Evolutionary conservation across 805 yeast genomes (phyloP).

Genomic region (Wickerhamomyces chambardii): DNA sequence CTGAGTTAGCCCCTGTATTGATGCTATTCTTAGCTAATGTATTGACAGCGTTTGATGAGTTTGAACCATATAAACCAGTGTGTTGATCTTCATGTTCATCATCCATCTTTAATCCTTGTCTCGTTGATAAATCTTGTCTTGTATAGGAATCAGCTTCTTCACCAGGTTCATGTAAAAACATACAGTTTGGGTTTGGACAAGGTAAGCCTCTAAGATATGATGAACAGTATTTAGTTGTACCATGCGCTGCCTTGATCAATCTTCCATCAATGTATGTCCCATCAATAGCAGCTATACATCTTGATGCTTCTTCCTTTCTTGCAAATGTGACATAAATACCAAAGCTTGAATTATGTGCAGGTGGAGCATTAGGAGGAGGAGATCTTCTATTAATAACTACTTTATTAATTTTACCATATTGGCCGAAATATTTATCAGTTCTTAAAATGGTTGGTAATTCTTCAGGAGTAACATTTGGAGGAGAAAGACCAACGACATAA

Average conservation of each 20-base stretch:
- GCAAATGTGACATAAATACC: slow-evolving; percentile 96
- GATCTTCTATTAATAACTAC: slow-evolving; percentile 84
- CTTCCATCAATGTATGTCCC: slow-evolving; percentile 92
- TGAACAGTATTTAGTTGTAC: slow-evolving; percentile 98
- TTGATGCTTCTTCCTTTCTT: slow-evolving; percentile 89
- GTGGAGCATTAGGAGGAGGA: slow-evolving; percentile 22
- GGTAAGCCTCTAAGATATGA: slow-evolving; percentile 90
- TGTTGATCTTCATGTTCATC: slow-evolving; percentile 20
- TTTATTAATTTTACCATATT: slow-evolving; percentile 91
- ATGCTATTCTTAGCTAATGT: too few relatives aligned
- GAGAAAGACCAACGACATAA: slow-evolving; percentile 91
- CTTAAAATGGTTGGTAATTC: slow-evolving; percentile 75
- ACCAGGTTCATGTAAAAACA: slow-evolving; percentile 98
- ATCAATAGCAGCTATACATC: slow-evolving; percentile 85
- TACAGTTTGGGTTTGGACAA: slow-evolving; percentile 97
- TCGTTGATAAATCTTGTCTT: slow-evolving; percentile 76
- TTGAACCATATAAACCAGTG: slow-evolving; percentile 15
- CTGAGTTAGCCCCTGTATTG: too few relatives aligned
- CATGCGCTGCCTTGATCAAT: slow-evolving; percentile 88
- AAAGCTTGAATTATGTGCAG: slow-evolving; percentile 52
- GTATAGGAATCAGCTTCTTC: slow-evolving; percentile 98
- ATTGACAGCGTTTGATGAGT: too few relatives aligned
- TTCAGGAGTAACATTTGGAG: slow-evolving; percentile 69
- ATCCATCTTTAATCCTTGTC: slow-evolving; percentile 52
- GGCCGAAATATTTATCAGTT: slow-evolving; percentile 95